Evolutionary conservation across 2,329 filamentous ascomycete genomes (phyloP).

Genomic region (Xylariaceae sp.): DNA sequence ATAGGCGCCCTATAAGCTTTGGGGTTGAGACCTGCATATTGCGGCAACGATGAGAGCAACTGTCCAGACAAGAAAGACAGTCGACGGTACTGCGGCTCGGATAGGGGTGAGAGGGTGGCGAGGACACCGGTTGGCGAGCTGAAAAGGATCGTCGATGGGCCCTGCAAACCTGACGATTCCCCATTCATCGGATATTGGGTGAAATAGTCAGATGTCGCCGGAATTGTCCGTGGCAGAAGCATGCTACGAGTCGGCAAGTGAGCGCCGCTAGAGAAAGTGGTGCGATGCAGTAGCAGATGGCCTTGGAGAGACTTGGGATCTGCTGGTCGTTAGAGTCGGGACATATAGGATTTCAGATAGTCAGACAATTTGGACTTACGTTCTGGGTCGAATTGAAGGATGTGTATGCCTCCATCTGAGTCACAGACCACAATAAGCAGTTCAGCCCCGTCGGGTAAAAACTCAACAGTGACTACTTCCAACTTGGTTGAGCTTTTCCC

Average conservation of each 20-base stretch:
- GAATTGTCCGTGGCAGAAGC: constrained; percentile 66
- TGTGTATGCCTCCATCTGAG: constrained; percentile 78
- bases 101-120: constrained; percentile 69
- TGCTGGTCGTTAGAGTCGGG: constrained; percentile 39
- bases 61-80: constrained; percentile 78
- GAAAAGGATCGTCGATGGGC: constrained; percentile 56
- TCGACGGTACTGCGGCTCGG: constrained; percentile 77
- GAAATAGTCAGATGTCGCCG: constrained; percentile 34
- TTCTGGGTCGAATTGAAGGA: constrained; percentile 92
- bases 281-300: constrained; percentile 78
- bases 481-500: constrained; percentile 78
- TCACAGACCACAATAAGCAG: constrained; percentile 81
- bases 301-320: constrained; percentile 92
- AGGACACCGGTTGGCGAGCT: constrained; percentile 73
- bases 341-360: constrained; percentile 1
- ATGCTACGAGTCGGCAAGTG: constrained; percentile 72
- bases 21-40: constrained; percentile 77
- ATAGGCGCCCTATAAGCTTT: constrained; percentile 65
- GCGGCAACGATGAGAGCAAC: constrained; percentile 69
- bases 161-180: constrained; percentile 32
- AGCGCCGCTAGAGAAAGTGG: constrained; percentile 79
- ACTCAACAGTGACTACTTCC: constrained; percentile 77
- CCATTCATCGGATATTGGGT: constrained; percentile 24
- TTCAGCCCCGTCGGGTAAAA: constrained; percentile 79
- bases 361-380: constrained; percentile 51